Evolutionary conservation across 2,329 filamentous ascomycete genomes (phyloP).

Genomic region (Scopulariopsis brevicaulis): DNA sequence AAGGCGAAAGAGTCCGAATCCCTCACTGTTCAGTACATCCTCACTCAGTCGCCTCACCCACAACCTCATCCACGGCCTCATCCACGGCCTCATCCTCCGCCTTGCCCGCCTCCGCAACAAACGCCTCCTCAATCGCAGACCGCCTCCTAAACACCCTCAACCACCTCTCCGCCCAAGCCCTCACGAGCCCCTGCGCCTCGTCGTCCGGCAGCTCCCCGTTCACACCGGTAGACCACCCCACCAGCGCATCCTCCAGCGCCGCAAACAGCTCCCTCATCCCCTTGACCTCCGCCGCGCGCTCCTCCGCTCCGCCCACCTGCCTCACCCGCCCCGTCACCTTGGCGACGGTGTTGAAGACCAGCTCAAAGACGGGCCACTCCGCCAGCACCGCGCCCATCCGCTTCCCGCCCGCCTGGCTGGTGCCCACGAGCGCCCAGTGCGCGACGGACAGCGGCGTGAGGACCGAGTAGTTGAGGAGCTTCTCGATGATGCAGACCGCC

Average conservation of each 20-base stretch:
- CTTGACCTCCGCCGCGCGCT: conserved; percentile 49
- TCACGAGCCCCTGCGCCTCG: conserved; percentile 30
- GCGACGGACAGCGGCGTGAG: conserved; percentile 76
- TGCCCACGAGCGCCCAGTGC: conserved; percentile 72
- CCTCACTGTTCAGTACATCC: background rate
- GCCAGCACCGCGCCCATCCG: conserved; percentile 57
- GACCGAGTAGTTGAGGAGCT: conserved; percentile 94
- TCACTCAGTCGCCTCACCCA: background rate
- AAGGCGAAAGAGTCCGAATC: background rate
- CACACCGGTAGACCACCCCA: conserved; percentile 58
- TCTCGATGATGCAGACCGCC: conserved; percentile 87
- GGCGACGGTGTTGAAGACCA: conserved; percentile 75
- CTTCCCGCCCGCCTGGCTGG: conserved; percentile 32
- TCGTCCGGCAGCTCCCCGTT: conserved; percentile 55
- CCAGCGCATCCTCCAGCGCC: conserved; percentile 67
- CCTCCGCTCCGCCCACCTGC: conserved; percentile 57
- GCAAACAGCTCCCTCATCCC: conserved; percentile 72
- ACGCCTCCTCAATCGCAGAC: conserved; percentile 74
- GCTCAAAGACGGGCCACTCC: conserved; percentile 72
- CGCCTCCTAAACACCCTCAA: conserved; percentile 72
- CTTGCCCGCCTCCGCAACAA: conserved; percentile 25
- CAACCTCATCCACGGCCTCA: background rate
- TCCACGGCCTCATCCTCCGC: background rate
- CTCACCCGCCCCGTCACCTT: conserved; percentile 84
- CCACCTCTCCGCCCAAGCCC: conserved; percentile 79